phyloP scores from a whole-genome alignment of 2,329 filamentous ascomycete species.

The Chaetomium olivaceum region DNA sequence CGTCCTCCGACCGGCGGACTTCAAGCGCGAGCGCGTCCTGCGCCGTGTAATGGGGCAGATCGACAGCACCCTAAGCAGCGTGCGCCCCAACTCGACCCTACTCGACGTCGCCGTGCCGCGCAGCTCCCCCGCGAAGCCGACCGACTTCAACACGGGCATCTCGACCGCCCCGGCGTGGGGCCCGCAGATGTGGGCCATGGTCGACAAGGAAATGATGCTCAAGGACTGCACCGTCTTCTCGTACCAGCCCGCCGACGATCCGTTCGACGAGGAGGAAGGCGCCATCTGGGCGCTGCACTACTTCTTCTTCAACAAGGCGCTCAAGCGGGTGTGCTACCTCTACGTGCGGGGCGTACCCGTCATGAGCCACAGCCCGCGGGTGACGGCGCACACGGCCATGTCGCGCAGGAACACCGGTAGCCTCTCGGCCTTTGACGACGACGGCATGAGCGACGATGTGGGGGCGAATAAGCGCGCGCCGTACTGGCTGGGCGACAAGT shows the following conservation, averaged over 20 bases:
- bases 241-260: conserved; percentile 85
- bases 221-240: conserved; percentile 87
- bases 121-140: conserved; percentile 41
- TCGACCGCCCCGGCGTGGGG: conserved; percentile 71
- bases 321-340: conserved; percentile 91
- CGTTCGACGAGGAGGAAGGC: conserved; percentile 87
- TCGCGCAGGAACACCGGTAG: conserved; percentile 27
- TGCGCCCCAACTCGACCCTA: conserved; percentile 63
- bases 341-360: conserved; percentile 87
- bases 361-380: conserved; percentile 61
- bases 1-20: conserved; percentile 84
- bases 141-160: conserved; percentile 42
- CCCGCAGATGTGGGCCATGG: conserved; percentile 84
- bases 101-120: conserved; percentile 46
- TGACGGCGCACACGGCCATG: conserved; percentile 37
- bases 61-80: conserved; percentile 83
- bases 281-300: conserved; percentile 95
- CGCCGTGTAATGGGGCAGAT: conserved; percentile 82
- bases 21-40: conserved; percentile 78
- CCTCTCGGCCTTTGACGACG: conserved; percentile 35
- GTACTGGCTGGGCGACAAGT: conserved; percentile 80
- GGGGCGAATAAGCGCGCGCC: conserved; percentile 77
- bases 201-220: conserved; percentile 93
- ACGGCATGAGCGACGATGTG: conserved; percentile 42
- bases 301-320: conserved; percentile 93